These are phyloP conservation scores for Trichoderma sp. DNA, from an alignment of 2,329 filamentous ascomycete genomes.

Conservation along the genomic window DNA sequence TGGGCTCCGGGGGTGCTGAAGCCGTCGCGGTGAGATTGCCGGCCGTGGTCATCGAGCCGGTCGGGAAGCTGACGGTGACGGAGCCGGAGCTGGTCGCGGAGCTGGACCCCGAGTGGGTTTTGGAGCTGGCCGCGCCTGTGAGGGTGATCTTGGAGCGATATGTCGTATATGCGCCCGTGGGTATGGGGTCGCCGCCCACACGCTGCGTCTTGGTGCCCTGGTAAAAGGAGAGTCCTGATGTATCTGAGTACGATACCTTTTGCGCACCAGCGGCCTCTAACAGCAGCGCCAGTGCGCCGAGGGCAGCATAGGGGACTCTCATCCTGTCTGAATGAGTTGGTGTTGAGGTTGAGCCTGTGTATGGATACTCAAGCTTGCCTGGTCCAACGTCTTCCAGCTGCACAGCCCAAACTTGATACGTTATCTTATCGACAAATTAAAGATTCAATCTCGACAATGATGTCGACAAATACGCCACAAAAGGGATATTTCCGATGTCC, in stretches of 20 bases:
- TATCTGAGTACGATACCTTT: constrained; percentile 34
- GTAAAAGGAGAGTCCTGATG: constrained; percentile 40
- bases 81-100: constrained; percentile 24
- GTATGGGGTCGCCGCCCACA: constrained; percentile 41
- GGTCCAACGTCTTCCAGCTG: neutral
- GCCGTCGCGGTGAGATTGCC: constrained; percentile 44
- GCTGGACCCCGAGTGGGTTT: constrained; percentile 17
- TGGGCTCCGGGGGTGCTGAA: constrained; percentile 42
- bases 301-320: constrained; percentile 18
- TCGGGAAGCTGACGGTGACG: constrained; percentile 35
- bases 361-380: neutral
- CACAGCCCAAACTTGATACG: neutral
- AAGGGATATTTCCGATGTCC: neutral
- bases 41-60: constrained; percentile 44
- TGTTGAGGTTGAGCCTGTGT: neutral
- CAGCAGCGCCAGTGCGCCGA: constrained; percentile 30
- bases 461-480: neutral
- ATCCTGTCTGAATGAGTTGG: neutral
- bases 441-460: neutral
- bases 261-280: constrained; percentile 31
- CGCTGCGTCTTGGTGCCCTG: constrained; percentile 41
- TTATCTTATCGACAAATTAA: neutral
- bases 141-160: constrained; percentile 47
- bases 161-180: constrained; percentile 48
- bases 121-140: constrained; percentile 28